Percentiles rank a stretch among this genome's conserved stretches.
Evolutionary conservation across 108 stramenopile species (phyloP).

Genomic region (Seminavis robusta): DNA sequence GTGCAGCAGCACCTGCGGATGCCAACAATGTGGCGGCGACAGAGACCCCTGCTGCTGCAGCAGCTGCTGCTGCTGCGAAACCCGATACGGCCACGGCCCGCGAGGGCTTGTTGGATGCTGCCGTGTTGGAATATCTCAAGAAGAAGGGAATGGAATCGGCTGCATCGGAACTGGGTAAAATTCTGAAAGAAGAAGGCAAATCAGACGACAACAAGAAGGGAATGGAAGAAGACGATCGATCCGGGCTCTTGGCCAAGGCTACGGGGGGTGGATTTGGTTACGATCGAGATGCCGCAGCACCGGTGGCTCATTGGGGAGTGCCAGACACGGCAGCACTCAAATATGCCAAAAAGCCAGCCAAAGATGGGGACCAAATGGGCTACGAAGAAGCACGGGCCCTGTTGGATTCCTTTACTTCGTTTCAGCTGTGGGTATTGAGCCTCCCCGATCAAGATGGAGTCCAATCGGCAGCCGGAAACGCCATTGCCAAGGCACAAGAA

Average conservation of each 20-base stretch:
- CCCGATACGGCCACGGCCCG: not conserved
- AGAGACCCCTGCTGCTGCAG: not conserved
- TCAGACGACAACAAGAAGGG: not conserved
- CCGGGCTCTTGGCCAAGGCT: slow-evolving; percentile 9
- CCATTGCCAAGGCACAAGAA: not conserved
- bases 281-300: slow-evolving; percentile 74
- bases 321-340: slow-evolving; percentile 22
- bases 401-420: slow-evolving; percentile 65
- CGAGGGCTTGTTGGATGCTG: slow-evolving; percentile 51
- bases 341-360: not conserved
- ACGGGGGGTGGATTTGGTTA: slow-evolving; percentile 79
- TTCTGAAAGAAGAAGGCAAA: slow-evolving; percentile 7
- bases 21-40: not conserved
- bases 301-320: slow-evolving; percentile 73
- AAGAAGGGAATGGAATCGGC: slow-evolving; percentile 64
- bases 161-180: slow-evolving; percentile 42
- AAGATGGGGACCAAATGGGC: slow-evolving; percentile 20
- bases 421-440: slow-evolving; percentile 80
- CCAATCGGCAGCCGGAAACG: not conserved
- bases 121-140: slow-evolving; percentile 66
- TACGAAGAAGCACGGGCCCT: slow-evolving; percentile 71
- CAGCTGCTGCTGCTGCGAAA: not conserved
- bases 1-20: not conserved
- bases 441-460: slow-evolving; percentile 66
- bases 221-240: slow-evolving; percentile 1